Evolutionary conservation across 2,329 filamentous ascomycete species (phyloP).

Genomic region (Hypoxylon sp.): DNA sequence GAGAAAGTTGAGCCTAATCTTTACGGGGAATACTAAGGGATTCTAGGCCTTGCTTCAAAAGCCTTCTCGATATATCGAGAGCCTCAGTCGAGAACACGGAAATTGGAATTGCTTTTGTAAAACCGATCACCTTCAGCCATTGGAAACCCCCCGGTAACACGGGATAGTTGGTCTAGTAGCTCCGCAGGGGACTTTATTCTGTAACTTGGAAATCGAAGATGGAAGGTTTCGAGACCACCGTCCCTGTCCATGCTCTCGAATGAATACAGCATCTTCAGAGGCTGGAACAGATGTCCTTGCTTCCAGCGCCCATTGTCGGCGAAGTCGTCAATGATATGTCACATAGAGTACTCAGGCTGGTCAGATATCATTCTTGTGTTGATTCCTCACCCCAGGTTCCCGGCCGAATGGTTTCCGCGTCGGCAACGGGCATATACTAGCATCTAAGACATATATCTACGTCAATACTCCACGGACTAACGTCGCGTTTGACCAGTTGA

Average conservation of each 20-base stretch:
- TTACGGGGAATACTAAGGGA: neutral
- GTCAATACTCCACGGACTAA: neutral
- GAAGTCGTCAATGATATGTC: slow-evolving; percentile 6
- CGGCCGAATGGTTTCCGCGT: neutral
- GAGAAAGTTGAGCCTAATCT: neutral
- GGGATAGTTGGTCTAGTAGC: slow-evolving; percentile 2
- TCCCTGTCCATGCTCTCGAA: slow-evolving; percentile 11
- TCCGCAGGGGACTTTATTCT: slow-evolving; percentile 13
- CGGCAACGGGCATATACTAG: neutral
- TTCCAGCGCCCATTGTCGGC: neutral
- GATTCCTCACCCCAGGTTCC: neutral
- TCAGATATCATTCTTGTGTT: neutral
- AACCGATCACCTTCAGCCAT: neutral
- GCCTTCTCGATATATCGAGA: neutral
- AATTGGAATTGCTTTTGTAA: neutral
- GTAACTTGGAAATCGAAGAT: slow-evolving; percentile 12
- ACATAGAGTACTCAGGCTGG: neutral
- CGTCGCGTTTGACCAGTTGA: neutral
- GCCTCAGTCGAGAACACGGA: slow-evolving; percentile 1
- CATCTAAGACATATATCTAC: slow-evolving; percentile 2
- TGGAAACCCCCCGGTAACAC: neutral
- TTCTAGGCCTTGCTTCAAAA: neutral
- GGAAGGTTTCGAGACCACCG: slow-evolving; percentile 8
- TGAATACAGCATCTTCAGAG: slow-evolving; percentile 7
- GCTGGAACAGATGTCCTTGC: neutral